Evolutionary conservation across 352 stramenopile genomes (phyloP), one percentile per base, ranked within the genome.

Genomic region (Hyaloperonospora arabidopsidis): DNA sequence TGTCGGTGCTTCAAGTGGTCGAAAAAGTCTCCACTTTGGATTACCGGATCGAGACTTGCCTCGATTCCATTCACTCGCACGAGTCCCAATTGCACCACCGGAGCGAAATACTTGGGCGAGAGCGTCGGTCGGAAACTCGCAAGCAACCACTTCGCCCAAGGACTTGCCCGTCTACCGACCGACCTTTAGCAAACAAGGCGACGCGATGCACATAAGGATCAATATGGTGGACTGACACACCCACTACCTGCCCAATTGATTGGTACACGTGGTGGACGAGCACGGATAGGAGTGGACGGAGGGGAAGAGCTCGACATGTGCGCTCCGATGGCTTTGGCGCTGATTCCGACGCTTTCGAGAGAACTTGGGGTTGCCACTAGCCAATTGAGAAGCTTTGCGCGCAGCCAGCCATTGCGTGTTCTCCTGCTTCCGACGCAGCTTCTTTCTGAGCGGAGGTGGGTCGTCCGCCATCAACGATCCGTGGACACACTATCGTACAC

Each of bases 171-270:
- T n/a, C n/a, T n/a, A 88, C 64, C 94, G 93, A 98, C 34, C 93
- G 81, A 46, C 74, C 66, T 67, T 98, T 98, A 50, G 77, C 84
- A 63, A 87, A 90, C 19, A 87, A 93, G 43, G 76, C 57, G 78
- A 97, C 98, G 39, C 82, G 79, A 63, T 95, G 96, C 23, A 90
- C 65, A 63, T 98, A 98, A 1, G 93, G 87, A n/a, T 63, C 69
- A 48, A 94, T 69, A 34, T 52, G 61, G 22, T 74, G 79, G 15
- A 76, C 46, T n/a, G 22, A 76, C 45, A 49, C 75, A 72, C n/a
- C 50, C 22, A 43, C 48, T 68, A 15, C 45, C 55, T 22, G 47
- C 36, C 23, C 58, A n/a, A 57, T 49, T 59, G 59, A 65, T 68
- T 49, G 38, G 18, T 48, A 51, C 70, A 79, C 51, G 50, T 66